Conservation (phyloP, 2,329 filamentous ascomycete genomes). For the Alternaria brassicae region DNA sequence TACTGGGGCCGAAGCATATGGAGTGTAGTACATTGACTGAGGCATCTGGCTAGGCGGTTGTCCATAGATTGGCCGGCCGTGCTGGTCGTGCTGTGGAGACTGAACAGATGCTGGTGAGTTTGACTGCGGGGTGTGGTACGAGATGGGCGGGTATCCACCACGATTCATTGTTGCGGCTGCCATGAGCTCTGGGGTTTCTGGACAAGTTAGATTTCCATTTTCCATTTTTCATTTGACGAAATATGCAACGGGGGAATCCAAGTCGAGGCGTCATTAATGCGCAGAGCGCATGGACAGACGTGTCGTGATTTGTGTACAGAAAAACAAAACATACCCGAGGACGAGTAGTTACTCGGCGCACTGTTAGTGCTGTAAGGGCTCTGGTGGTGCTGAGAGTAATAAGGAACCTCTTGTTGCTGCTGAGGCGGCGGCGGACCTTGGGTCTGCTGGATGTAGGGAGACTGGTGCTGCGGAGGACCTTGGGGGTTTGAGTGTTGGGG, state of each 20-base stretch:
- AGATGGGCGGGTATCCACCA: slow-evolving; percentile 78
- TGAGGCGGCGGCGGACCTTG: slow-evolving; percentile 68
- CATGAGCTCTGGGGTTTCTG: slow-evolving; percentile 77
- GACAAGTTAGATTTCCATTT: slow-evolving; percentile 58
- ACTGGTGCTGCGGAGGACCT: slow-evolving; percentile 58
- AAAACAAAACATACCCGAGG: slow-evolving; percentile 60
- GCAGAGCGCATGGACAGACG: slow-evolving; percentile 17
- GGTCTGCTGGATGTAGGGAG: slow-evolving; percentile 71
- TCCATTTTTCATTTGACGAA: slow-evolving; percentile 9
- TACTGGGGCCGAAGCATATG: slow-evolving; percentile 56
- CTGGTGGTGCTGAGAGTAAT: slow-evolving; percentile 82
- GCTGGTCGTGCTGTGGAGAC: slow-evolving; percentile 90
- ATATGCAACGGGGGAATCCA: slow-evolving; percentile 10
- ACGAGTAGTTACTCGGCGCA: slow-evolving; percentile 82
- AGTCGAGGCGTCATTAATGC: slow-evolving; percentile 18
- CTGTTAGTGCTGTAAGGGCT: slow-evolving; percentile 85
- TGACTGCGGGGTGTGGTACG: slow-evolving; percentile 91
- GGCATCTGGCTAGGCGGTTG: slow-evolving; percentile 80
- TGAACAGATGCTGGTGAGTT: slow-evolving; percentile 94
- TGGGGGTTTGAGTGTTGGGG: slow-evolving; percentile 69
- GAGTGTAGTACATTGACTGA: slow-evolving; percentile 80
- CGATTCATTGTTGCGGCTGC: slow-evolving; percentile 71
- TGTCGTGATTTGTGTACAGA: slow-evolving; percentile 6
- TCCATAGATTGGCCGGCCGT: slow-evolving; percentile 81
- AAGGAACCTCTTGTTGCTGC: slow-evolving; percentile 70